Conservation (phyloP, 441 rosid species). For the Adansonia gregorii region DNA sequence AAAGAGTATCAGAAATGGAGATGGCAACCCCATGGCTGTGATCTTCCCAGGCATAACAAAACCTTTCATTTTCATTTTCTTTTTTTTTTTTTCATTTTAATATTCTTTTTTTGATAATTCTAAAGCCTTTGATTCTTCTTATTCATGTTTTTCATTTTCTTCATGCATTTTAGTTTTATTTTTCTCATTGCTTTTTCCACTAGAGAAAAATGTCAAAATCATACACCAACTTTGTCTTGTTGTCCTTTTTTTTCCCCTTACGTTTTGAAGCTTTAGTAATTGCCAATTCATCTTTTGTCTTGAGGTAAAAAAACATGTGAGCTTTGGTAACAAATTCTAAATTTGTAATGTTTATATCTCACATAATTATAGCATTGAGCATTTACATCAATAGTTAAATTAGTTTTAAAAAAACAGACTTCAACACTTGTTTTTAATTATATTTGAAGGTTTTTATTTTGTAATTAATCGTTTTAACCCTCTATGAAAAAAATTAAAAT, state of each 20-base stretch:
- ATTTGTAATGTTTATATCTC: background rate
- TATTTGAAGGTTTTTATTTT: no score
- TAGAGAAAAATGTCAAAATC: no score
- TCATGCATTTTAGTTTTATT: background rate
- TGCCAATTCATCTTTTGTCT: background rate
- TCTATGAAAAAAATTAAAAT: no score
- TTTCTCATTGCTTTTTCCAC: no score
- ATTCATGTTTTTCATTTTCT: background rate
- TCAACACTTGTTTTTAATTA: no score
- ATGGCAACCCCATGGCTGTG: slow-evolving; percentile 91
- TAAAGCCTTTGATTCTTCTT: background rate
- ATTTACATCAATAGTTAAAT: no score
- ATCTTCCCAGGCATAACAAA: slow-evolving; percentile 64
- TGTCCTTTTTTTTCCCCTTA: no score
- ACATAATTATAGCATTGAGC: no score
- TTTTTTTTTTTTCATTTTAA: background rate
- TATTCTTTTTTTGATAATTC: background rate
- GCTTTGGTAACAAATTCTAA: background rate
- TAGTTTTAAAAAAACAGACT: no score
- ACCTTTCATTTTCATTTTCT: background rate
- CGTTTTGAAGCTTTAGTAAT: no score
- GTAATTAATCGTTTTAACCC: no score
- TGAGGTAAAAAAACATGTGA: background rate
- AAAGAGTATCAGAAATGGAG: slow-evolving; percentile 74
- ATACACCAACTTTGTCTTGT: no score